These are phyloP conservation scores for Xylaria sp. DNA, from an alignment of 2,329 filamentous ascomycete genomes.

Conservation along the genomic window DNA sequence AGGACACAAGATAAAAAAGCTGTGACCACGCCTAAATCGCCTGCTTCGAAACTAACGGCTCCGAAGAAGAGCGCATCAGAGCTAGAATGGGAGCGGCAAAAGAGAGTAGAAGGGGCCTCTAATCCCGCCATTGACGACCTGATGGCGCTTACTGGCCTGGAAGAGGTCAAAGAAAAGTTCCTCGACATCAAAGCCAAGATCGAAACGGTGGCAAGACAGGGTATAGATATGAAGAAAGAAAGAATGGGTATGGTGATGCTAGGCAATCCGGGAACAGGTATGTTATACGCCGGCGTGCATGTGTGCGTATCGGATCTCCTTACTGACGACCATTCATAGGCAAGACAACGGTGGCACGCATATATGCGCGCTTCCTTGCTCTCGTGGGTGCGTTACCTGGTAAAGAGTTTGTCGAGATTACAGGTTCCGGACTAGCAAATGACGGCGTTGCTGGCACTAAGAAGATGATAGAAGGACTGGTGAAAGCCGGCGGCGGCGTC, in stretches of 20 bases:
- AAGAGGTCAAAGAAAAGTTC: constrained; percentile 67
- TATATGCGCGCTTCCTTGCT: constrained; percentile 74
- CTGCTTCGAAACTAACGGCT: constrained; percentile 2
- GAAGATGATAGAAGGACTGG: constrained; percentile 65
- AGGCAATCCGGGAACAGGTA: constrained; percentile 73
- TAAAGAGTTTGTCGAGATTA: constrained; percentile 70
- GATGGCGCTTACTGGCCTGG: constrained; percentile 70
- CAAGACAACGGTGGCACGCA: constrained; percentile 80
- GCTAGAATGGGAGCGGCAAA: constrained; percentile 64
- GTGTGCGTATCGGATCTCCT: neutral
- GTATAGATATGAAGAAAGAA: constrained; percentile 60
- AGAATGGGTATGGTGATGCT: constrained; percentile 59
- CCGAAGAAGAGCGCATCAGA: constrained; percentile 18
- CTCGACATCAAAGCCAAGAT: constrained; percentile 66
- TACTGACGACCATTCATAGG: constrained; percentile 51
- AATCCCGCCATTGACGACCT: constrained; percentile 64
- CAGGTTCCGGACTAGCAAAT: constrained; percentile 73
- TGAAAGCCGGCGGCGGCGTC: constrained; percentile 72
- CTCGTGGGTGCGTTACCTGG: constrained; percentile 72
- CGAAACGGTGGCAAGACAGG: constrained; percentile 63
- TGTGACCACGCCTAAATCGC: neutral
- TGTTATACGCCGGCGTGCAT: constrained; percentile 18
- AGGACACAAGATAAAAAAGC: neutral
- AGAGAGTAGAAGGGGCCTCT: constrained; percentile 54
- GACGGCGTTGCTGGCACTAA: constrained; percentile 69